Base-by-base conservation (phyloP, 768 basidiomycete species). In the Bullera alba region DNA sequence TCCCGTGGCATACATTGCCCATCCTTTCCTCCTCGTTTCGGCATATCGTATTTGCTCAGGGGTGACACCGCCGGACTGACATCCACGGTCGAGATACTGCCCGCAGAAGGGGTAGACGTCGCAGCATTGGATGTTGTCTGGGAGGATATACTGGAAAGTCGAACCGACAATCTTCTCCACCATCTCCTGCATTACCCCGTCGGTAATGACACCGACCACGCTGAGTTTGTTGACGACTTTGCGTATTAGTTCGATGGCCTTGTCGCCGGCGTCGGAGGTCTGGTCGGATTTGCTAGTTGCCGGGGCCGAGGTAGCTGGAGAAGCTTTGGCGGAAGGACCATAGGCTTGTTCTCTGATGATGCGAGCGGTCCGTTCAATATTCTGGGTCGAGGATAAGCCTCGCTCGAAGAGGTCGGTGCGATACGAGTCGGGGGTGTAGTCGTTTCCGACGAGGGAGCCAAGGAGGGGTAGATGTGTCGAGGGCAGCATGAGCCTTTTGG, bases 61-160 rank as follows among this genome's bases (percentile, higher is more conserved):
- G 16, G 16, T 44, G 19, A 21, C 28, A 14, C 28, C 46, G 8
- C 25, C 45, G 14, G 43, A 58, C 27, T 32, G 51, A 50, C 58
- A 60, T 21, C 48, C 53, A 22, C 25, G 25, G 25, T 53, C 53
- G 14, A 57, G 28, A n/a, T n/a, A n/a, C 30, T 56, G 55, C 2
- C 57, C 65, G 43, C 63, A 66, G 48, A 66, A 65, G 14, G 64
- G 61, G 42, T 58, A 63, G 8, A 46, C 23, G 1, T 45, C 54
- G 26, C 68, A 63, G 27, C 62, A 63, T 23, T 55, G 56, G 2
- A 46, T 56, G 1, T 43, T 49, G 7, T 32, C 22, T 8, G 71
- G 71, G 1, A 70, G 39, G n/a, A 54, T 57, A 36, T 69, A 72
- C 32, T 69, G 65, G 29, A 70, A 61, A 0, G 69, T 68, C 15